Evolutionary conservation across 192 early-diverging fungal species (phyloP), one percentile per base, ranked within the genome.

Genomic region (Backusella macrospora): DNA sequence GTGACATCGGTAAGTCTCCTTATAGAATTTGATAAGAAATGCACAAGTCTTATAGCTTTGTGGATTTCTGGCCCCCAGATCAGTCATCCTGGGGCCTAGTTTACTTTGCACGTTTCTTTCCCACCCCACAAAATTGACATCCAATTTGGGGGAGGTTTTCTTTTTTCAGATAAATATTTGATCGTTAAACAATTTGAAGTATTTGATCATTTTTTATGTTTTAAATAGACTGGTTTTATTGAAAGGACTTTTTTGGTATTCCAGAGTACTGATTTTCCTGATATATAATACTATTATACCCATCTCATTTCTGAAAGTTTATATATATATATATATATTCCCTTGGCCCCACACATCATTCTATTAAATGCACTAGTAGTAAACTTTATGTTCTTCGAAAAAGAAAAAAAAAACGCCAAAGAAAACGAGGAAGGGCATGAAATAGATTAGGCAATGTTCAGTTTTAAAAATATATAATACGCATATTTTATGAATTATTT

Each of bases 51-150:
- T 71, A 12, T 68, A 78, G 91, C 85, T 71, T 82, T 43, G 66
- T 75, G 6, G 95, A 95, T 97, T 23, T 94, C 76, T 7, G 92
- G 89, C 0, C 93, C 93, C 92, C 6, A 99, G 82, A 55, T 98
- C 91, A 6, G 86, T 92, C 12, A 93, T 72, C 18, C 96, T 91
- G 39, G 96, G 94, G 7, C 87, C 91, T 18, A 95, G 88, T 75
- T 93, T 92, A 21, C 90, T 91, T 15, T 84, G 68, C 8, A 86
- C 81, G 82, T 93, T 93, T 80, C 92, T 93, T 83, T 98, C 96
- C 98, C 98, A 99, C 18, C 96, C 98, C 62, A 94, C 92, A 55
- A 85, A 76, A 78, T 91, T 93, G 7, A 88, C 10, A 9, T 43
- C 39, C 21, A 42, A n/a, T 37, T 70, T 12, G 16, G 9, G 16